These are phyloP conservation scores for Diaporthe amygdali DNA, from an alignment of 2,329 filamentous ascomycete species.

Conservation along the genomic window DNA sequence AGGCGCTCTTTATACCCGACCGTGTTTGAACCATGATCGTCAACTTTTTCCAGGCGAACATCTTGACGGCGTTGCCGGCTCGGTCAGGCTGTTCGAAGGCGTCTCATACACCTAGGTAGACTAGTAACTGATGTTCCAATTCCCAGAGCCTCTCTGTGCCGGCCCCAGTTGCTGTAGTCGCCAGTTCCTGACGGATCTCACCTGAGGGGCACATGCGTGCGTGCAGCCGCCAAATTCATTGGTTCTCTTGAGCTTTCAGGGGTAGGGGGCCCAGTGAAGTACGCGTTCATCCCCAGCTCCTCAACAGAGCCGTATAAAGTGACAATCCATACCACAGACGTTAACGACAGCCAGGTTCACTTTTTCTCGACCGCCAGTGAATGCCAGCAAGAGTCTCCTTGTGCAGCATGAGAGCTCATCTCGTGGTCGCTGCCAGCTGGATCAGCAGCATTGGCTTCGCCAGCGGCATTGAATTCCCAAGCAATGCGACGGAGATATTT, in stretches of 20 bases:
- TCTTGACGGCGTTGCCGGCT: too few species aligned
- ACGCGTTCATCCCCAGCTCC: neutral
- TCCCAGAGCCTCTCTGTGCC: too few species aligned
- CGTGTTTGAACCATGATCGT: neutral
- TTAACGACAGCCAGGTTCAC: neutral
- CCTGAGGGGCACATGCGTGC: neutral
- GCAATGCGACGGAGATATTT: slow-evolving; percentile 48
- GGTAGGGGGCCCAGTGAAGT: neutral
- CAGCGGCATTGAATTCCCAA: neutral
- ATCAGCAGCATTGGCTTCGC: neutral
- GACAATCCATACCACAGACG: neutral
- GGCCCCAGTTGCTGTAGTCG: too few species aligned
- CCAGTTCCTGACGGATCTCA: neutral
- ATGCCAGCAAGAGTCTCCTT: neutral
- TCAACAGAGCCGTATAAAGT: neutral
- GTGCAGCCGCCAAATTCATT: neutral
- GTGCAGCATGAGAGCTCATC: neutral
- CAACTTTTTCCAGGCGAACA: neutral
- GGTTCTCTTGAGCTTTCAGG: neutral
- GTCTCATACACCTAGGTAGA: too few species aligned
- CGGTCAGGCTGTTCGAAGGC: neutral
- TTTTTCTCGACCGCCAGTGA: neutral
- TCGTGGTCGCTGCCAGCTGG: neutral
- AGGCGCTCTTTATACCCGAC: neutral
- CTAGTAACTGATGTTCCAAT: too few species aligned